Conservation (phyloP, 495 filamentous ascomycete genomes). For the Penicillium turbatum region DNA sequence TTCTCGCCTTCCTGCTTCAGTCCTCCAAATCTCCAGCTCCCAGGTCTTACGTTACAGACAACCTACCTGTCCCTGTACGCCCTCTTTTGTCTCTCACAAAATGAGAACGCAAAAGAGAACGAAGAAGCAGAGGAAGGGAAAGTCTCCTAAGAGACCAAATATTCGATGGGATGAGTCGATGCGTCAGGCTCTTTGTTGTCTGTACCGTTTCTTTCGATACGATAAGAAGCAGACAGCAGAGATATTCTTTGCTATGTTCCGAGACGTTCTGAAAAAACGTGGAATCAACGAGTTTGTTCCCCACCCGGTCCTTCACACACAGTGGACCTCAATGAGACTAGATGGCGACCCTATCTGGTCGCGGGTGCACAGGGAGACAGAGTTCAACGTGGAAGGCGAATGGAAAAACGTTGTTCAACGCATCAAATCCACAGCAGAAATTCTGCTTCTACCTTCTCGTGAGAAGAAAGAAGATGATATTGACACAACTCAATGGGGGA, state of each 20-base stretch:
- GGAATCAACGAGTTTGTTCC: slow-evolving; percentile 17
- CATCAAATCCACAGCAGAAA: slow-evolving; percentile 17
- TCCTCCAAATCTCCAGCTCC: too few species aligned
- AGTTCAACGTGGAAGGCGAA: slow-evolving; percentile 14
- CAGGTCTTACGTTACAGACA: too few species aligned
- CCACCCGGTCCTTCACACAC: slow-evolving; percentile 9
- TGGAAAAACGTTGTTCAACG: slow-evolving; percentile 19
- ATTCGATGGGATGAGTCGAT: slow-evolving; percentile 22
- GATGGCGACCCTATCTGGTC: slow-evolving; percentile 17
- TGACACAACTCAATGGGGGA: slow-evolving; percentile 9
- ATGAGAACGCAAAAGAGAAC: too few species aligned
- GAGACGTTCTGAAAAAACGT: slow-evolving; percentile 10
- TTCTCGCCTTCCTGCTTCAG: too few species aligned
- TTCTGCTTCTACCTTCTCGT: slow-evolving; percentile 7
- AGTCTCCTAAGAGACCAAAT: not conserved
- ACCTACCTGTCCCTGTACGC: too few species aligned
- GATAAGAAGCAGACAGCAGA: slow-evolving; percentile 3
- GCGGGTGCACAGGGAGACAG: slow-evolving; percentile 19
- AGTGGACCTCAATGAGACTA: slow-evolving; percentile 24
- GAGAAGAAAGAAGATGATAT: slow-evolving; percentile 15
- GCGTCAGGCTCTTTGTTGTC: slow-evolving; percentile 26
- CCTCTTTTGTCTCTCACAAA: not conserved
- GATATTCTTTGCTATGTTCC: slow-evolving; percentile 27
- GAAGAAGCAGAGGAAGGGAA: too few species aligned
- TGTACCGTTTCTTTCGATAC: slow-evolving; percentile 24